Evolutionary conservation across 2,329 filamentous ascomycete species (phyloP).

Genomic region (Sphaerulina populicola): DNA sequence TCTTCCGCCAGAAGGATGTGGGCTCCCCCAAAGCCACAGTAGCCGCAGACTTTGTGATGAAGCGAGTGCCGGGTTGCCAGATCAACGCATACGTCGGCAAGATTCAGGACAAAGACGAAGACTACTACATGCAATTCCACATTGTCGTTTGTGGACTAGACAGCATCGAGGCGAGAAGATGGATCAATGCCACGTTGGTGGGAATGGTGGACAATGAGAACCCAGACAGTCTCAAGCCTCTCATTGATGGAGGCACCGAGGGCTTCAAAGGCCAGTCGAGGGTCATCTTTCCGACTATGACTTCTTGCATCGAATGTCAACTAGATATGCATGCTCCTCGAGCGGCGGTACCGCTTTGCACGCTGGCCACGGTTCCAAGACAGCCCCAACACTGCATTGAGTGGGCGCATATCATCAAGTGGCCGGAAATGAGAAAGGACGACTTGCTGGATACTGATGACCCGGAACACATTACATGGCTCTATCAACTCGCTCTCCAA

Average conservation of each 20-base stretch:
- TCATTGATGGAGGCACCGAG: conserved; percentile 95
- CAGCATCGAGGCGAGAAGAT: conserved; percentile 92
- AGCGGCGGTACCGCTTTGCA: conserved; percentile 92
- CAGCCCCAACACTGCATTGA: conserved; percentile 98
- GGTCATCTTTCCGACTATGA: conserved; percentile 84
- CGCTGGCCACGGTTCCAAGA: conserved; percentile 87
- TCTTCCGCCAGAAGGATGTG: conserved; percentile 86
- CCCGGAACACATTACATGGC: conserved; percentile 93
- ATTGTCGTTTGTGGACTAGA: conserved; percentile 89
- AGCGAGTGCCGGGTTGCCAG: conserved; percentile 76
- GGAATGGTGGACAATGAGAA: conserved; percentile 79
- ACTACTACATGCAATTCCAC: conserved; percentile 95
- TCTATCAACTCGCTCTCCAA: conserved; percentile 73
- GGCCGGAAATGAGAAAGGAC: conserved; percentile 66
- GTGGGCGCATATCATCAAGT: conserved; percentile 97
- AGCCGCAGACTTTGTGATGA: conserved; percentile 83
- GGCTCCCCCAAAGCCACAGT: conserved; percentile 91
- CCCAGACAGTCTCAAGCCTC: conserved; percentile 77
- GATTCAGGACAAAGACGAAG: conserved; percentile 94
- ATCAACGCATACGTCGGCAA: conserved; percentile 91
- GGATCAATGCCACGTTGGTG: conserved; percentile 93
- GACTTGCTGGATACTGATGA: conserved; percentile 88
- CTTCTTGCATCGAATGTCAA: conserved; percentile 95
- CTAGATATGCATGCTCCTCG: conserved; percentile 98
- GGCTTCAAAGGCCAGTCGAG: conserved; percentile 96